Conservation (phyloP, 306 rosid species). For the Oxytropis ochrocephala region DNA sequence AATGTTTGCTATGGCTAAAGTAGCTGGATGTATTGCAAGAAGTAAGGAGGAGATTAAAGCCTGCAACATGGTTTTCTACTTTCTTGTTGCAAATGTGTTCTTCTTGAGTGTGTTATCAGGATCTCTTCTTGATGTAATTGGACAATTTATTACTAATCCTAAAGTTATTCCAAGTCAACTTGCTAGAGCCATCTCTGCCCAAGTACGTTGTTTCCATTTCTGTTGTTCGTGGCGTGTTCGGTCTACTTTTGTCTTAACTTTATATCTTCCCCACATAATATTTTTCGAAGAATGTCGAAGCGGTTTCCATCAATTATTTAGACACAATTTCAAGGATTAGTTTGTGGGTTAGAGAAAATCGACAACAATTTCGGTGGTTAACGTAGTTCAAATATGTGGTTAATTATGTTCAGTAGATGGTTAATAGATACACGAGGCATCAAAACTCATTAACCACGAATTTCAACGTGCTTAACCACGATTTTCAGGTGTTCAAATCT, state of each 20-base stretch:
- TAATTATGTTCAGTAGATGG: no score
- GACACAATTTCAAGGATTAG: background rate
- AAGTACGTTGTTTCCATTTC: conserved; percentile 45
- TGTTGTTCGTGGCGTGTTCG: background rate
- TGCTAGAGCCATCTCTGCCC: conserved; percentile 74
- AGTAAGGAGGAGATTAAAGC: conserved; percentile 92
- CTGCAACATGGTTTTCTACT: conserved; percentile 92
- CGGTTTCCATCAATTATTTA: background rate
- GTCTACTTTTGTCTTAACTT: background rate
- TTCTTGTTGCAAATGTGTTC: conserved; percentile 89
- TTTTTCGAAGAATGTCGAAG: background rate
- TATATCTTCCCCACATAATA: background rate
- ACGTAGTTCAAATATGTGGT: no score
- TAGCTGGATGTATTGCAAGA: conserved; percentile 69
- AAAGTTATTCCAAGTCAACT: conserved; percentile 59
- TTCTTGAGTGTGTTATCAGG: conserved; percentile 83
- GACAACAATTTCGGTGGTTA: no score
- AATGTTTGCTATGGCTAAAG: conserved; percentile 81
- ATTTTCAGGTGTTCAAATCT: no score
- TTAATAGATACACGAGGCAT: no score
- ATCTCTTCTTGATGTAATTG: conserved; percentile 76
- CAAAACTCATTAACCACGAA: no score
- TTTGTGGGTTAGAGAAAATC: no score
- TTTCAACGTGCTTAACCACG: no score
- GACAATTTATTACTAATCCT: conserved; percentile 59